Conservation (phyloP, 768 basidiomycete genomes). For the Tulasnella sp. region DNA sequence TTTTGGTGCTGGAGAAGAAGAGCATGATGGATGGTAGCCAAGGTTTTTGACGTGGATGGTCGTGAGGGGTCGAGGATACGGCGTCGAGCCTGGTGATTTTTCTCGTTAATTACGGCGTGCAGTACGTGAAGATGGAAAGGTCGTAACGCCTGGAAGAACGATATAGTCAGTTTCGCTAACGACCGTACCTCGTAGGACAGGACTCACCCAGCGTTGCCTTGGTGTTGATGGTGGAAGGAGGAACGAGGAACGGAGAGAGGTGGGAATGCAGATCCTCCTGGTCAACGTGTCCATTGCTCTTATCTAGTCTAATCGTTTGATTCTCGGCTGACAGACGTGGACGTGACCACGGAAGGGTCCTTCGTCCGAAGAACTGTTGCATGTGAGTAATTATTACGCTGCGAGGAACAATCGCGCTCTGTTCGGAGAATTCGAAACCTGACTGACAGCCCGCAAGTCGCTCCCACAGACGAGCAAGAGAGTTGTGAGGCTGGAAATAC, state of each 20-base stretch:
- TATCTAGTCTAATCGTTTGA: conserved; percentile 12
- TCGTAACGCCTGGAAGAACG: conserved; percentile 1
- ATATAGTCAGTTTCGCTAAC: background rate
- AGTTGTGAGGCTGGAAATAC: background rate
- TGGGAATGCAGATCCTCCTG: background rate
- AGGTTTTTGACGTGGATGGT: background rate
- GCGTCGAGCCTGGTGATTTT: background rate
- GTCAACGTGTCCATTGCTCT: background rate
- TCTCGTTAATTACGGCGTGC: background rate
- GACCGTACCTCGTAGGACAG: background rate
- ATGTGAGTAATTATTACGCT: background rate
- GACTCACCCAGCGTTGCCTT: background rate
- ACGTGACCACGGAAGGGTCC: background rate
- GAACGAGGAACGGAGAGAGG: background rate
- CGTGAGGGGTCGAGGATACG: background rate
- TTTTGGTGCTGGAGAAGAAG: background rate
- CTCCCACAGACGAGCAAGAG: background rate
- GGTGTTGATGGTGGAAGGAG: conserved; percentile 7
- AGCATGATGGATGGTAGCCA: background rate
- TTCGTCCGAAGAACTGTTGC: background rate
- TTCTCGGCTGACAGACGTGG: conserved; percentile 3
- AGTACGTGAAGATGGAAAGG: background rate
- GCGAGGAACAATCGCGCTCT: background rate
- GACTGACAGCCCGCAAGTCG: background rate
- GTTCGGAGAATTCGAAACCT: background rate